Base-by-base conservation (phyloP, 768 basidiomycete genomes). In the Gelatoporia subvermispora region DNA sequence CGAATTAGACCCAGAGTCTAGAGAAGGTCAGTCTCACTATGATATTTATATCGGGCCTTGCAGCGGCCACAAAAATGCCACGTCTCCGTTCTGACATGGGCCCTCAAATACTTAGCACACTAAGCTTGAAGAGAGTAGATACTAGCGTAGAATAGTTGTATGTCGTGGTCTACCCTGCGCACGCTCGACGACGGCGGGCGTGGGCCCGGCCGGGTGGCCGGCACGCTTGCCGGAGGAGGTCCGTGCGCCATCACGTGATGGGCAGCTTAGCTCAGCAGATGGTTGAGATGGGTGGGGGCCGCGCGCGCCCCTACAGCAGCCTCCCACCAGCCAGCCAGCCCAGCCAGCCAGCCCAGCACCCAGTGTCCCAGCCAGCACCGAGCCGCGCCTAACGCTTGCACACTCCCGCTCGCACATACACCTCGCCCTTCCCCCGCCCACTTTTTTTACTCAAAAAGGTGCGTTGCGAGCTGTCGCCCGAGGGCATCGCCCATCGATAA, bases 321-420 rank as follows among this genome's bases (percentile, higher is more conserved):
- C 28, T 31, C 28, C 28, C 28, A 31, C 28, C 28, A 31, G 28
- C 28, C 28, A 31, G 28, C 53, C 43, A 53, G 48, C 46, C 51
- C 38, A 58, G 48, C 43, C 46, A 54, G 55, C 56, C 56, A 51
- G 53, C 55, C 50, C 55, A 57, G 52, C 55, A 53, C 45, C 51
- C 51, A 56, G 53, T 49, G 53, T 49, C 47, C 49, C 52, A 46
- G 36, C 47, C 44, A 40, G 39, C 36, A 45, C 53, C 49, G 41
- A 41, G 49, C 53, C 50, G 47, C 50, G 48, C 48, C 43, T 51
- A 52, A 47, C 53, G 38, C 50, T 34, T 21, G 17, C 40, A 40
- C 28, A 50, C 42, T 25, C 49, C 24, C 50, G 31, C 44, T 10
- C 25, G 11, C n/a, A 35, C 25, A 40, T 49, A 47, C 44, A 22